These are phyloP conservation scores for Exsudoporus floridanus DNA, from an alignment of 1,284 basidiomycete species.

Conservation along the genomic window DNA sequence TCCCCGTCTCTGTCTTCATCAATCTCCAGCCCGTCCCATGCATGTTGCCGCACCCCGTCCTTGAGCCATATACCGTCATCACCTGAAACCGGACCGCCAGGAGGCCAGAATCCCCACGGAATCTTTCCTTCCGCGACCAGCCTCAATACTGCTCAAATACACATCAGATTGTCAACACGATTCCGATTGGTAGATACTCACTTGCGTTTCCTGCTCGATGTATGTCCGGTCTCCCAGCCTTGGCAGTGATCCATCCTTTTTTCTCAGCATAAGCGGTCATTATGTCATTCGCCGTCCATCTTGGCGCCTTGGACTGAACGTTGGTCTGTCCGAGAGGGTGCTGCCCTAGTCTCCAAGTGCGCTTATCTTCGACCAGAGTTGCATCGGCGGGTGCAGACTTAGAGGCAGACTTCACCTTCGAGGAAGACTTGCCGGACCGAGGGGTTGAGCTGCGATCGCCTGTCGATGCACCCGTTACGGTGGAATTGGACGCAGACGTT, in stretches of 20 bases:
- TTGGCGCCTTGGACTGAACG: slow-evolving; percentile 21
- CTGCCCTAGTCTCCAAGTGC: slow-evolving; percentile 65
- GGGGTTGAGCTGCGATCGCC: neutral
- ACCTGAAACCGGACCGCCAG: slow-evolving; percentile 39
- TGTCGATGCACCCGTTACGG: neutral
- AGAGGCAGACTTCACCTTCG: neutral
- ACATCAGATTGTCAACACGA: slow-evolving; percentile 6
- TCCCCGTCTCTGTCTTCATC: slow-evolving; percentile 33
- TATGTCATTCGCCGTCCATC: slow-evolving; percentile 82
- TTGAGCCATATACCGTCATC: slow-evolving; percentile 62
- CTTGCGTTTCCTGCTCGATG: slow-evolving; percentile 87
- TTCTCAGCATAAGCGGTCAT: slow-evolving; percentile 73
- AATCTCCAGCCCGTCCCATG: slow-evolving; percentile 35
- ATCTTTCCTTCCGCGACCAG: slow-evolving; percentile 76
- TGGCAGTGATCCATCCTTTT: slow-evolving; percentile 86
- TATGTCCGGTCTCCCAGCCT: slow-evolving; percentile 83
- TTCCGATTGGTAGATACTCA: slow-evolving; percentile 43
- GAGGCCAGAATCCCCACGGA: slow-evolving; percentile 85
- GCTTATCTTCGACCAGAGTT: slow-evolving; percentile 51
- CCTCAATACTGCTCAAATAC: slow-evolving; percentile 60
- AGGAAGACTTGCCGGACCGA: neutral
- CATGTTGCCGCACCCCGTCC: slow-evolving; percentile 33
- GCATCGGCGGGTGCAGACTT: neutral
- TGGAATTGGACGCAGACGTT: neutral
- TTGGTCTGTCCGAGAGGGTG: slow-evolving; percentile 30